Evolutionary conservation across 2,329 filamentous ascomycete genomes (phyloP), one percentile per base, ranked within the genome.

Genomic region (Fusarium armeniacum): DNA sequence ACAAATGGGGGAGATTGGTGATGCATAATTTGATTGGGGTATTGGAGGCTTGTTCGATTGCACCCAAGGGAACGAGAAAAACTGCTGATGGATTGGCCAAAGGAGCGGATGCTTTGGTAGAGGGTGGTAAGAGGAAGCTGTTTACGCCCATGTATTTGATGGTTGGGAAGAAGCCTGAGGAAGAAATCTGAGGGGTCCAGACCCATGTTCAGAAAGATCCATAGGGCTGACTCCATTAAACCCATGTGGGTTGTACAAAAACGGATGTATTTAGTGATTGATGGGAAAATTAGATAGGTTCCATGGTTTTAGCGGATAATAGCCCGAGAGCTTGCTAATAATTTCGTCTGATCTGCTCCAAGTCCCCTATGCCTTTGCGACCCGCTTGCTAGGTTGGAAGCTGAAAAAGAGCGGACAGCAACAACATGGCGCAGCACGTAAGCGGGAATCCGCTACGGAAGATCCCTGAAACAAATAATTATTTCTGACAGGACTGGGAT

Each of bases 81-180:
- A 97, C 93, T 15, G 93, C 93, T 12, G 91, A 97, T 80, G 93
- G 91, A 74, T 80, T 97, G 72, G 93, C 89, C 2, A 78, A 87
- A 59, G 94, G 91, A 15, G 93, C 88, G 5, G 94, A 97, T 79
- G 91, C 88, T 65, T 83, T 97, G 58, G 94, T 97, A 6, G 91
- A 90, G 52, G 94, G 94, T 76, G 94, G 90, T 10, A 88, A 89
- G 82, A 85, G 91, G 83, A 93, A 96, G 81, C 84, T 98, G 44
- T 98, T 97, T 82, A 97, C 94, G 4, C 94, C 94, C 22, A 97
- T 97, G 94, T 97, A 97, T 82, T 83, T 97, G 76, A 65, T 65
- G 62, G 61, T 65, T 36, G 62, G 62, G 6, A 59, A 38, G 10
- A 65, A 65, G 18, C 30, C 46, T 0, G 32, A 65, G 41, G 10